Evolutionary conservation across 1,284 basidiomycete species (phyloP), one percentile per base, ranked within the genome.

Genomic region (Cryptococcus sp.): DNA sequence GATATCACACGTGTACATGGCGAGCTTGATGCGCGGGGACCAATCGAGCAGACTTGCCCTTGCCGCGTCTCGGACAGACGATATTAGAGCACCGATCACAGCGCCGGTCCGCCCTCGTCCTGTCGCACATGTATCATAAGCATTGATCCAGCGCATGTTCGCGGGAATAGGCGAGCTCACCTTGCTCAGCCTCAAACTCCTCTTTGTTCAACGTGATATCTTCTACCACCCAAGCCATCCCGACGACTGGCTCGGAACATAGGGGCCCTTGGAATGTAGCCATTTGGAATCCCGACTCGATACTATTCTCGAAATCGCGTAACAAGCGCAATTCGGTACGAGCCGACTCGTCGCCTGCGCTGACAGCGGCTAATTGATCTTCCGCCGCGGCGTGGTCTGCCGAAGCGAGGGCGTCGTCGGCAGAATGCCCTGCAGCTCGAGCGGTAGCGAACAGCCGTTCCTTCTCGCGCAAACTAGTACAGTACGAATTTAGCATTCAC

Each of bases 1-100:
- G 61, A 99, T 98, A 73, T 99, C 94, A 79, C 96, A 99, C 6
- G 89, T 89, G 79, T 99, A 99, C 92, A 98, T 98, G 1, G 96
- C 96, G 55, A 99, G 82, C 87, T 96, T 92, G 66, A 99, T 83
- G 45, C 96, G 85, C 17, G 96, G 96, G 8, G 93, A 96, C 96
- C 96, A 99, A 78, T 99, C 96, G 48, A 99, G 81, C 62, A 99
- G 77, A 0, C 89, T 93, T 63, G 86, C 87, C 58, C 90, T 85
- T 72, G 93, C 98, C 0, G 90, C 88, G 70, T 99, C 96, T 72
- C 89, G 85, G 46, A 93, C 86, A 7, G 87, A 84, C 17, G 95
- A 91, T 69, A 97, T 94, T 52, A 97, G 81, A 8, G 91, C 92
- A 35, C 90, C 95, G 4, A 88, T 88, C 39, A 92, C 85, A 71